Conservation (phyloP, 2,329 filamentous ascomycete species). For the Knufia petricola region DNA sequence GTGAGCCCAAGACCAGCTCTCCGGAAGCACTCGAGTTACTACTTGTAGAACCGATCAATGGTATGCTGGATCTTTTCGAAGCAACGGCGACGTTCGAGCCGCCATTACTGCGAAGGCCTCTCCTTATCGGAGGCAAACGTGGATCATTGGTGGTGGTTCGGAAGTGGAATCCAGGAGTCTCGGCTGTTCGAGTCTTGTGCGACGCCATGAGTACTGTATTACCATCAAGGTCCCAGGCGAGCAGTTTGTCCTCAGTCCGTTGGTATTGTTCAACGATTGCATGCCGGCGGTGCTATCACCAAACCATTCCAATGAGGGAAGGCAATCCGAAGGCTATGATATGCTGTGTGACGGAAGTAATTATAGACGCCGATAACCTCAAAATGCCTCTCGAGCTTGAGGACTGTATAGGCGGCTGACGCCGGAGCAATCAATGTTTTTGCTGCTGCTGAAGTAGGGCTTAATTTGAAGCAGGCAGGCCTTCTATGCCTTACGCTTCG, state of each 20-base stretch:
- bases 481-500: conserved; percentile 1
- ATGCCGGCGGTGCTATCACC: conserved; percentile 5
- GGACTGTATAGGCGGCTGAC: neutral
- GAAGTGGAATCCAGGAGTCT: neutral
- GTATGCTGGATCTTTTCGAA: neutral
- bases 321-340: neutral
- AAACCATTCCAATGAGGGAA: conserved; percentile 4
- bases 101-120: neutral
- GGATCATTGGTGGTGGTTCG: neutral
- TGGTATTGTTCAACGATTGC: neutral
- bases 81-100: neutral
- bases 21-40: neutral
- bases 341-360: conserved; percentile 8
- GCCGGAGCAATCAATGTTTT: neutral
- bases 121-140: neutral
- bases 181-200: conserved; percentile 9
- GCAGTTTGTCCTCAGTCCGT: neutral
- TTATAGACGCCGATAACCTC: neutral
- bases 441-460: neutral
- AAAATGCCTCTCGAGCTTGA: neutral
- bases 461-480: neutral
- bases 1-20: neutral
- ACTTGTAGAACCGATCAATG: neutral
- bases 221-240: neutral
- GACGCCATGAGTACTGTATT: conserved; percentile 5